These are phyloP conservation scores for Penicillium alfredii DNA, from an alignment of 495 filamentous ascomycete genomes.

Conservation along the genomic window DNA sequence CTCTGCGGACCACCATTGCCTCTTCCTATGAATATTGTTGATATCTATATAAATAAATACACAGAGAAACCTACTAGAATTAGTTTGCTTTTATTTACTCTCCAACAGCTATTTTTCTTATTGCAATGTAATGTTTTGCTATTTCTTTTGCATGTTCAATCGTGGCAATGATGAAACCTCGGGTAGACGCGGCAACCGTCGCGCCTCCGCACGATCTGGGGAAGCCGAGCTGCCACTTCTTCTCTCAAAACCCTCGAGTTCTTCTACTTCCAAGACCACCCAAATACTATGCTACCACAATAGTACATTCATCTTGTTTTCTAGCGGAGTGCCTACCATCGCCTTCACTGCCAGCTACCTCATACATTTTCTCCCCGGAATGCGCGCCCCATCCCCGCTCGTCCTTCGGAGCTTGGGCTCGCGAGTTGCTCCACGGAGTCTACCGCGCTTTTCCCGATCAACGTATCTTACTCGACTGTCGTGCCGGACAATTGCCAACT, in stretches of 20 bases:
- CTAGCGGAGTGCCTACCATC: not conserved
- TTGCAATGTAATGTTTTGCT: not conserved
- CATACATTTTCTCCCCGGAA: conserved; percentile 26
- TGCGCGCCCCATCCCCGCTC: conserved; percentile 35
- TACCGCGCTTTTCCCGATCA: conserved; percentile 5
- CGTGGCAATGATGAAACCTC: conserved; percentile 18
- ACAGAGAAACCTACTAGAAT: too few species aligned
- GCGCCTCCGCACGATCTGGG: conserved; percentile 36
- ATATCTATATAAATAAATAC: too few species aligned
- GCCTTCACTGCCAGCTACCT: conserved; percentile 4
- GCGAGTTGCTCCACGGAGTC: conserved; percentile 11
- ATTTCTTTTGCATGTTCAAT: too few species aligned
- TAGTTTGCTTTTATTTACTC: too few species aligned
- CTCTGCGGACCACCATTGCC: not conserved
- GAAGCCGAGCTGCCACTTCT: conserved; percentile 18
- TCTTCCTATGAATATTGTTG: not conserved
- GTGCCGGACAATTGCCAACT: conserved; percentile 45
- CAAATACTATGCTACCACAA: conserved; percentile 1
- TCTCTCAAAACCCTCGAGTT: conserved; percentile 7
- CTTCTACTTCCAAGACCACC: conserved; percentile 1
- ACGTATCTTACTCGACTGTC: conserved; percentile 1
- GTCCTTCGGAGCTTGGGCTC: conserved; percentile 30
- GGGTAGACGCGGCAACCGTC: conserved; percentile 39
- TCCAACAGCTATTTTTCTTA: not conserved
- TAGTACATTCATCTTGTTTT: not conserved